Evolutionary conservation across 1,284 basidiomycete species (phyloP).

Genomic region (Omphalotus olearius): DNA sequence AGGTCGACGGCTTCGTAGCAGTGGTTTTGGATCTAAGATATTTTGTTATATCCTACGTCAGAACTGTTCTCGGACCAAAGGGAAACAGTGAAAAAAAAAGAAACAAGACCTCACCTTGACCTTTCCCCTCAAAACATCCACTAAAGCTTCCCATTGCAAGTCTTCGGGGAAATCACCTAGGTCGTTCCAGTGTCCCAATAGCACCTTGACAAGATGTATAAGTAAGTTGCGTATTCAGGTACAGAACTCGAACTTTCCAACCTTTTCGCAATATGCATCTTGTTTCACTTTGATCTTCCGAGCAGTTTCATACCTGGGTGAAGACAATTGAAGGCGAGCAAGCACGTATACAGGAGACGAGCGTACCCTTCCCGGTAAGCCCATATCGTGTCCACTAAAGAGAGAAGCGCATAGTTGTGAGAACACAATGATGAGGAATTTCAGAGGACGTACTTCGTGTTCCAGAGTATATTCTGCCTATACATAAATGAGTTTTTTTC

Average conservation of each 20-base stretch:
- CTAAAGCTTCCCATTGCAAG: constrained; percentile 77
- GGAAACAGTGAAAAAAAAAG: too few relatives aligned
- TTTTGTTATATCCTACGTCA: not conserved
- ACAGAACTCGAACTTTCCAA: constrained; percentile 10
- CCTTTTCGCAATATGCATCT: constrained; percentile 53
- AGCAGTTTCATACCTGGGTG: constrained; percentile 51
- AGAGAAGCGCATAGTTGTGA: constrained; percentile 26
- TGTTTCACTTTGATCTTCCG: constrained; percentile 59
- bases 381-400: constrained; percentile 62
- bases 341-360: not conserved
- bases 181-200: not conserved
- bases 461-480: constrained; percentile 8
- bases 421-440: too few relatives aligned
- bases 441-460: constrained; percentile 1
- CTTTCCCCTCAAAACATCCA: constrained; percentile 76
- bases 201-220: constrained; percentile 48
- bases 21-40: constrained; percentile 45
- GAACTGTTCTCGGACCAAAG: too few relatives aligned
- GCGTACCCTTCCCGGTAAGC: constrained; percentile 40
- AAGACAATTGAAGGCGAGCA: not conserved
- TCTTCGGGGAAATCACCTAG: constrained; percentile 62
- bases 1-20: constrained; percentile 83
- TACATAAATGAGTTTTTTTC: not conserved
- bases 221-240: constrained; percentile 11
- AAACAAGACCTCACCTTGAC: constrained; percentile 46